These are phyloP conservation scores for Aspergillus vadensis DNA, from an alignment of 2,329 filamentous ascomycete genomes.

Conservation along the genomic window DNA sequence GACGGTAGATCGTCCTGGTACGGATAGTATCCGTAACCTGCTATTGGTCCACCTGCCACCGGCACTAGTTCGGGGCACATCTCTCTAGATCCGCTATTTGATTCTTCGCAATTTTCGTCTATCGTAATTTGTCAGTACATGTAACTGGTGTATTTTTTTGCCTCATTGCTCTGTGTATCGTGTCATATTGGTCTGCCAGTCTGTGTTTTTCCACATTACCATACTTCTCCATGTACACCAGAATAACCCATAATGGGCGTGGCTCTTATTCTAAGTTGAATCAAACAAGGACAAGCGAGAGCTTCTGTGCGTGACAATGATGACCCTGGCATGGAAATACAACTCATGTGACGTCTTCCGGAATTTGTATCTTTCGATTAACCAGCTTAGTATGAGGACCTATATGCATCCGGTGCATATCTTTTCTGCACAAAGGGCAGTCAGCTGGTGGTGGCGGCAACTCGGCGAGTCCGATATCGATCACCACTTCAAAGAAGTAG, in stretches of 20 bases:
- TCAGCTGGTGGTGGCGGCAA: constrained; percentile 8
- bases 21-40: constrained; percentile 3
- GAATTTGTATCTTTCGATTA: no score
- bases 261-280: no score
- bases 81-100: constrained; percentile 18
- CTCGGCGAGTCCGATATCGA: constrained; percentile 11
- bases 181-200: not conserved
- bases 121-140: not conserved
- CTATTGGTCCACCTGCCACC: constrained; percentile 13
- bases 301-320: no score
- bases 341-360: no score
- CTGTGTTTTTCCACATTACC: not conserved
- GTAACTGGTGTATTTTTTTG: not conserved
- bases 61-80: constrained; percentile 21
- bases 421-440: not conserved
- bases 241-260: no score
- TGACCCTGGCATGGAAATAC: not conserved
- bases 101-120: constrained; percentile 3
- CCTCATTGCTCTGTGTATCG: not conserved
- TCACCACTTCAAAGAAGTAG: not conserved
- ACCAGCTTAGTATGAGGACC: no score
- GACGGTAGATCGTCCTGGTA: constrained; percentile 13
- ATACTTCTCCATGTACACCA: not conserved
- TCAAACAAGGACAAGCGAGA: no score
- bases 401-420: not conserved